A percentile compares a stretch with the other conserved stretches of the same genome.
phyloP scores from a whole-genome alignment of 2,329 filamentous ascomycete genomes.

The Trichoderma polysporum region DNA sequence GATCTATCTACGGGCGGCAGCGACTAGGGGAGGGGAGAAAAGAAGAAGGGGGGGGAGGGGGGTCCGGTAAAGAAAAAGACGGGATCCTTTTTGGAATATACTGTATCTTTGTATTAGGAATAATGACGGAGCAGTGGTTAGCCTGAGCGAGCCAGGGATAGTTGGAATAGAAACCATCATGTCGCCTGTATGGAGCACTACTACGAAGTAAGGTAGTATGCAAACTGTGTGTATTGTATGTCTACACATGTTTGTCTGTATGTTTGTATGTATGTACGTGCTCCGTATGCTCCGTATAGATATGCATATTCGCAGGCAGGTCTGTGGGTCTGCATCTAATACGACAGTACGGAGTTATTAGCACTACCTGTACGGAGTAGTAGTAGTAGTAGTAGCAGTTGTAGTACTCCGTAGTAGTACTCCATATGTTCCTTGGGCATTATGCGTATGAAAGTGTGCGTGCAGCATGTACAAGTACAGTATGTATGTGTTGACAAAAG shows the following conservation, averaged over 20 bases:
- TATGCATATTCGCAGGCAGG: not conserved
- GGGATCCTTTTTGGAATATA: not conserved
- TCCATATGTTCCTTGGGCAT: not conserved
- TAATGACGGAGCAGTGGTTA: not conserved
- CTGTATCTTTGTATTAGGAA: not conserved
- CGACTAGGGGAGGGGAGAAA: conserved; percentile 1
- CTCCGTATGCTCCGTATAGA: not conserved
- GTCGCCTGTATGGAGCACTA: not conserved
- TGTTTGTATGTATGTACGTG: not conserved
- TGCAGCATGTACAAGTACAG: not conserved
- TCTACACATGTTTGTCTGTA: not conserved
- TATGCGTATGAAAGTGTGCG: not conserved
- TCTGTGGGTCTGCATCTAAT: not conserved
- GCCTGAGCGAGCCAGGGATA: not conserved
- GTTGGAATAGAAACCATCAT: not conserved
- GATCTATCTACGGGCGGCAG: conserved; percentile 18
- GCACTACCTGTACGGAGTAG: not conserved
- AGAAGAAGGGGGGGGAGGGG: not conserved
- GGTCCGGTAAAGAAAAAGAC: not conserved
- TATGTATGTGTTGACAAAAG: conserved; percentile 12
- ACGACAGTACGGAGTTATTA: not conserved
- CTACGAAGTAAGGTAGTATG: not conserved
- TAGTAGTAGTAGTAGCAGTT: too few species aligned
- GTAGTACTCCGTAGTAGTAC: too few species aligned
- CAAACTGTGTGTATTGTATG: not conserved